Evolutionary conservation across 495 filamentous ascomycete genomes (phyloP).

Genomic region (Friedmanniomyces endolithicus): DNA sequence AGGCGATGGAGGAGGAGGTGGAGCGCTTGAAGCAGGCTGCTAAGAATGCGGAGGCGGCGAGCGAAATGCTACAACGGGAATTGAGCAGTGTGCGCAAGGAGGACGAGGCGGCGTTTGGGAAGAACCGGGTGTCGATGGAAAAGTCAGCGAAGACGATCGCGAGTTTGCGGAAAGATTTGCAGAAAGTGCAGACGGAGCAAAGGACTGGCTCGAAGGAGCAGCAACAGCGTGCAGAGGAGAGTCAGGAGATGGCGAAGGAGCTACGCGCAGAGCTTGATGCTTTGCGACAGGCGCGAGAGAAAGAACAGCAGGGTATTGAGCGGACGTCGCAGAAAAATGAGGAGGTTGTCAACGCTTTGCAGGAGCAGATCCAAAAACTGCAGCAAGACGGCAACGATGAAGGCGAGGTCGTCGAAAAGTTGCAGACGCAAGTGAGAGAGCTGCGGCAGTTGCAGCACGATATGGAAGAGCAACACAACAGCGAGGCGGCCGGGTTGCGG

Average conservation of each 20-base stretch:
- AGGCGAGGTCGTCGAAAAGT: background rate
- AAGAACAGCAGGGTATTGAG: background rate
- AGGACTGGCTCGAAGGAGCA: background rate
- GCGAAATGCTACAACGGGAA: background rate
- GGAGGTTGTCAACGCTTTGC: background rate
- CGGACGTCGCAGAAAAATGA: background rate
- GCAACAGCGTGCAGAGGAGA: background rate
- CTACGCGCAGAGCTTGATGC: slow-evolving; percentile 1
- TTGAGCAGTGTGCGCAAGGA: slow-evolving; percentile 1
- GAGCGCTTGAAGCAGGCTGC: slow-evolving; percentile 1
- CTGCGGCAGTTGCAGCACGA: slow-evolving; percentile 4
- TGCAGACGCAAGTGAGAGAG: slow-evolving; percentile 7
- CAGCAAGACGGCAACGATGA: slow-evolving; percentile 2
- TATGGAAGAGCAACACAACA: background rate
- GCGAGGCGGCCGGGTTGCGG: background rate
- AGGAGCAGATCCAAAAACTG: background rate
- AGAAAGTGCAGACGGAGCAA: background rate
- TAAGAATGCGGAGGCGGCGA: slow-evolving; percentile 4
- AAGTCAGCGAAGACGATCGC: slow-evolving; percentile 1
- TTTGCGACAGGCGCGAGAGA: slow-evolving; percentile 2
- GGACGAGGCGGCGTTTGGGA: background rate
- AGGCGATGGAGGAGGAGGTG: slow-evolving; percentile 10
- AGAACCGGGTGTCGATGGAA: background rate
- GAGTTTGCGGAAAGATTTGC: slow-evolving; percentile 1
- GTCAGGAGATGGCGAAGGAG: background rate